phyloP scores from a whole-genome alignment of 768 basidiomycete genomes.

The Boletus subparvulus region DNA sequence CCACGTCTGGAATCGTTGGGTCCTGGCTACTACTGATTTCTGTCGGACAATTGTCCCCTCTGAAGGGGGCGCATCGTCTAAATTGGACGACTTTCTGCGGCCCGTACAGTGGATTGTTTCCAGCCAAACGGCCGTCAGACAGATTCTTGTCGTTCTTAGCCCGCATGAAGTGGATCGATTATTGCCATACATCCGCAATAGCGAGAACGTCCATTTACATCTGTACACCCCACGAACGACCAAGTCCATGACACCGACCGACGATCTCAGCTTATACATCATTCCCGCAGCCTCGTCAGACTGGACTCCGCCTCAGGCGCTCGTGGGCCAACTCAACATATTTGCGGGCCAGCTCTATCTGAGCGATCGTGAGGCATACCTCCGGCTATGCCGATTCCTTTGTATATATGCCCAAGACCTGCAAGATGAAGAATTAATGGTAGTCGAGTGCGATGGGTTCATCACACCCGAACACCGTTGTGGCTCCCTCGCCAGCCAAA shows the following conservation, averaged over 20 bases:
- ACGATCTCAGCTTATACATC: constrained; percentile 28
- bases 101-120: constrained; percentile 46
- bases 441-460: constrained; percentile 20
- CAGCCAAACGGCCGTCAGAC: constrained; percentile 32
- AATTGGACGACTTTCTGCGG: constrained; percentile 34
- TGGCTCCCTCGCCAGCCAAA: background rate
- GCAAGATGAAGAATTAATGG: constrained; percentile 46
- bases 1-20: constrained; percentile 15
- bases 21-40: constrained; percentile 23
- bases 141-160: constrained; percentile 39
- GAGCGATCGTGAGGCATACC: too few species aligned
- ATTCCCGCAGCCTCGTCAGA: constrained; percentile 20
- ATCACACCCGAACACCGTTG: constrained; percentile 9
- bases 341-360: constrained; percentile 16
- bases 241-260: constrained; percentile 34
- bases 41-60: background rate
- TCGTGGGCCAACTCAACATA: constrained; percentile 39
- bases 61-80: background rate
- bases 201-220: constrained; percentile 39
- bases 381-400: too few species aligned
- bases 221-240: constrained; percentile 41
- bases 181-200: constrained; percentile 37
- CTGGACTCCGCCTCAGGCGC: constrained; percentile 12
- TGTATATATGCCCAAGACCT: constrained; percentile 34
- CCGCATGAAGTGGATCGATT: constrained; percentile 40